These are phyloP conservation scores for Coprinopsis sp. DNA, from an alignment of 768 basidiomycete species.

Conservation along the genomic window DNA sequence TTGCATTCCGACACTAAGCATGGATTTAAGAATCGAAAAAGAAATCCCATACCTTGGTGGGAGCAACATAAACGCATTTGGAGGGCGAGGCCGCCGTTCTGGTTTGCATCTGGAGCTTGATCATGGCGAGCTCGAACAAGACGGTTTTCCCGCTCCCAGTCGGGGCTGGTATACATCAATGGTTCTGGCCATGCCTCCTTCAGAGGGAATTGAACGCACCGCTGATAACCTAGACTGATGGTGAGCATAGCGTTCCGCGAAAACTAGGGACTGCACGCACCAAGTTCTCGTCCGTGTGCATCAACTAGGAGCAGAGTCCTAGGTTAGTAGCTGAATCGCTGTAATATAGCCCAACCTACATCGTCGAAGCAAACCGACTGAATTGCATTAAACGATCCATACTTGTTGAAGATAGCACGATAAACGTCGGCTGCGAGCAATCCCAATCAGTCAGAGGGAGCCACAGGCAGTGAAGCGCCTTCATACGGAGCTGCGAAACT, in stretches of 20 bases:
- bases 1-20: constrained; percentile 24
- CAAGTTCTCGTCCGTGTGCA: constrained; percentile 58
- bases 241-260: not conserved
- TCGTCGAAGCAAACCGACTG: constrained; percentile 80
- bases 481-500: constrained; percentile 68
- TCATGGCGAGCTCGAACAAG: constrained; percentile 86
- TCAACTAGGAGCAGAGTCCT: constrained; percentile 39
- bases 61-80: constrained; percentile 90
- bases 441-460: constrained; percentile 4
- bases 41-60: constrained; percentile 63
- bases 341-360: constrained; percentile 37
- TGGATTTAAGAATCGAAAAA: not conserved
- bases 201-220: constrained; percentile 33
- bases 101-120: constrained; percentile 46
- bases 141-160: constrained; percentile 97
- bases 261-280: constrained; percentile 32
- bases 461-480: not conserved
- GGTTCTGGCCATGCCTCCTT: constrained; percentile 4
- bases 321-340: not conserved
- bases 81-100: constrained; percentile 18
- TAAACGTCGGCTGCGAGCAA: constrained; percentile 68
- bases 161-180: constrained; percentile 56
- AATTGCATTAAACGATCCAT: constrained; percentile 86
- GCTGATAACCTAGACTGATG: constrained; percentile 73
- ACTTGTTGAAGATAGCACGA: constrained; percentile 71